phyloP scores from a whole-genome alignment of 495 filamentous ascomycete genomes.

The Penicillium samsonianum region DNA sequence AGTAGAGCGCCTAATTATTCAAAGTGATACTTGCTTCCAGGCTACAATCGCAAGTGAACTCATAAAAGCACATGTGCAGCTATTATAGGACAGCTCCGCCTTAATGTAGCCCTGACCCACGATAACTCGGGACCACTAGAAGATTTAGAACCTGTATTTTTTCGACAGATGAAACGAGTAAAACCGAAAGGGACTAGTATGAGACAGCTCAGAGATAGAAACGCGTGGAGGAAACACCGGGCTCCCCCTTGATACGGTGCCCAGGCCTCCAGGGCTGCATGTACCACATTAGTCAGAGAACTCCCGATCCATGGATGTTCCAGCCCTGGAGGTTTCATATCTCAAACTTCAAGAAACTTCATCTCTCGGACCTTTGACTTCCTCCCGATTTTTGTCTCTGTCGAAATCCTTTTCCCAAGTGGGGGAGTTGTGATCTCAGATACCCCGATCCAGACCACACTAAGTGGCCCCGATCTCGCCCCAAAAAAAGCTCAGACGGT shows the following conservation, averaged over 20 bases:
- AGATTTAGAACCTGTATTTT: background rate
- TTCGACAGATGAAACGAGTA: slow-evolving; percentile 3
- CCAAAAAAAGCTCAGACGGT: slow-evolving; percentile 31
- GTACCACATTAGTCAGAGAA: slow-evolving; percentile 12
- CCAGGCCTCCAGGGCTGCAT: background rate
- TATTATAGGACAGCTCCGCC: background rate
- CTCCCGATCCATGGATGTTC: background rate
- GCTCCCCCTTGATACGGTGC: slow-evolving; percentile 18
- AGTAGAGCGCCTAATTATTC: background rate
- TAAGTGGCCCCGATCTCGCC: slow-evolving; percentile 28
- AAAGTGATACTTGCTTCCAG: background rate
- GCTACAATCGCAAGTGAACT: background rate
- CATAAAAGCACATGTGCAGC: background rate
- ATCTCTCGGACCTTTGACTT: background rate
- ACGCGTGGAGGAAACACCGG: slow-evolving; percentile 19
- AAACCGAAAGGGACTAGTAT: slow-evolving; percentile 8
- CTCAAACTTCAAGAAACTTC: slow-evolving; percentile 7
- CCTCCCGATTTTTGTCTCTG: background rate
- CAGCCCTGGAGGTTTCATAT: slow-evolving; percentile 1
- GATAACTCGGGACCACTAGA: background rate
- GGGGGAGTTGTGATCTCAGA: slow-evolving; percentile 24
- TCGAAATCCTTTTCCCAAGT: background rate
- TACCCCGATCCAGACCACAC: slow-evolving; percentile 25
- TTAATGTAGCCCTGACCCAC: background rate
- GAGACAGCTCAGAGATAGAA: slow-evolving; percentile 19